Conservation (phyloP, 441 rosid genomes). For the Syzygium malaccense region DNA sequence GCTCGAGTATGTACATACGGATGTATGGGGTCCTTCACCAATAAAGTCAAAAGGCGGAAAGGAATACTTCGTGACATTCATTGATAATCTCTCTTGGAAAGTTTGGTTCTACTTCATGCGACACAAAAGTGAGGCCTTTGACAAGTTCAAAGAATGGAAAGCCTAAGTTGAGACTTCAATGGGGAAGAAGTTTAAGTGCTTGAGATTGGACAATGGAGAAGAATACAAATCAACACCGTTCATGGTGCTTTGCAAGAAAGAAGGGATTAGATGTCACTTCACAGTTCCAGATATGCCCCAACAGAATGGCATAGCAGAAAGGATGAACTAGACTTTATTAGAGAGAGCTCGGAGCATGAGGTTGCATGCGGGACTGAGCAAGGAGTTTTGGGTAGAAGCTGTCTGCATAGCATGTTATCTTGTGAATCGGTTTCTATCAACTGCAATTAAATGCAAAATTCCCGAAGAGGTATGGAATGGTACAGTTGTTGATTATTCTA, state of each 20-base stretch:
- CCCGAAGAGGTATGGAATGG: neutral
- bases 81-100: neutral
- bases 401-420: neutral
- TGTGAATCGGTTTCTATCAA: neutral
- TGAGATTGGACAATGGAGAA: neutral
- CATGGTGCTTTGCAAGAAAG: neutral
- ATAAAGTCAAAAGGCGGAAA: neutral
- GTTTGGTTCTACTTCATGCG: neutral
- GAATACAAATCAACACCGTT: neutral
- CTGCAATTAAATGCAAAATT: neutral
- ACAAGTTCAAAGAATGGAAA: neutral
- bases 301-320: neutral
- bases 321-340: neutral
- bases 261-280: neutral
- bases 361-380: neutral
- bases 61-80: neutral
- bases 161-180: neutral
- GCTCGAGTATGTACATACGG: neutral
- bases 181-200: neutral
- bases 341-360: neutral
- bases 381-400: neutral
- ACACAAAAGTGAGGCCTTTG: neutral
- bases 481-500: neutral
- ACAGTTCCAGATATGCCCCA: neutral
- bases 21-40: neutral